Base-by-base conservation (phyloP, 2,329 filamentous ascomycete species). In the Alternaria hordeiaustralica region DNA sequence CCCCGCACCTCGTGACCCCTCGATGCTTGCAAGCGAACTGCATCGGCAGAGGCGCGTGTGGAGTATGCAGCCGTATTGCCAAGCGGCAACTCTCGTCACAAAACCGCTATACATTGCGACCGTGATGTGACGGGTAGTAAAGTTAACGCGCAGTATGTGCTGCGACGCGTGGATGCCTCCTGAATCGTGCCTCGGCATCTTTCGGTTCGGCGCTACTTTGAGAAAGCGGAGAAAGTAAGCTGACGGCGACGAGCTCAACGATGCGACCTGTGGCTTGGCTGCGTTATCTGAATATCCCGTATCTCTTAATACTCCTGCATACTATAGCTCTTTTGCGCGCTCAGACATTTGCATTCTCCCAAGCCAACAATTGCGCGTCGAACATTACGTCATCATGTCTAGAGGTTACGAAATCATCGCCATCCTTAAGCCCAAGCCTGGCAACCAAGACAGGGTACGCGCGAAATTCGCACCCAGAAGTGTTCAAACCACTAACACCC, bases 391-490 rank as follows among this genome's bases (percentile, higher is more conserved):
- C 60, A 65, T 23, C 55, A 71, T 71, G 71, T 56, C 68, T 9
- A 63, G 33, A 15, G 64, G 67, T n/a, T 51, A 78, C 57, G 73
- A 78, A 33, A 60, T 79, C 55, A 61, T 78, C 55, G 77, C 76
- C 12, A 64, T 78, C 26, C 65, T 78, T 25, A 64, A 64, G 8
- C 76, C 78, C 47, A 78, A 74, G 54, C 66, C 71, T 1, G 77
- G 75, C 15, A 78, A 77, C 43, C 73, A 71, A 26, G 74, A 77
- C 49, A 65, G 76, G 50, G 77, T 78, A 69, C 13, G 62, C 53
- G 2, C 9, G 21, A 8, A 26, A 41, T 41, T 18, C 5, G n/a
- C 9, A 41, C 9, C 15, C 3, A 0, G 4, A 3, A 2, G 18
- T 2, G 3, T 49, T 9, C 15, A 28, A 36, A 25, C n/a, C 21